Percentiles rank a stretch among this genome's conserved stretches.
Evolutionary conservation across 2,329 filamentous ascomycete species (phyloP).

Genomic region (Bisporella sp.): DNA sequence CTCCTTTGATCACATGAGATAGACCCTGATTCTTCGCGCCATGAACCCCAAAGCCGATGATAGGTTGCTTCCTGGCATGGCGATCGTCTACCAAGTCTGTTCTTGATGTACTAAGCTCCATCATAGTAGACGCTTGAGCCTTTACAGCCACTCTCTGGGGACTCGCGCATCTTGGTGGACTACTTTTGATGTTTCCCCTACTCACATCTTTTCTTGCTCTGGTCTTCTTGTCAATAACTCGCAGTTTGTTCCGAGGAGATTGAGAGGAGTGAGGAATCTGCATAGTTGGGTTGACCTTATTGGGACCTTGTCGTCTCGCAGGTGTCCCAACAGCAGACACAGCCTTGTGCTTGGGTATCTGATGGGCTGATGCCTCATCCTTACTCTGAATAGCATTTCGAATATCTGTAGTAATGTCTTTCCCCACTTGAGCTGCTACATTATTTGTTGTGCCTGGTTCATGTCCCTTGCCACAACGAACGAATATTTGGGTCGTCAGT

Average conservation of each 20-base stretch:
- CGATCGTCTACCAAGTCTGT: constrained; percentile 9
- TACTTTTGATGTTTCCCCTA: not conserved
- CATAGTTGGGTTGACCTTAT: not conserved
- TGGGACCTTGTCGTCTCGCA: no score
- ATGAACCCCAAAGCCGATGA: constrained; percentile 14
- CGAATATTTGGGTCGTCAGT: no score
- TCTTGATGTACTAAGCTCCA: not conserved
- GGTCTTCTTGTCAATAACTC: not conserved
- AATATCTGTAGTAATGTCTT: no score
- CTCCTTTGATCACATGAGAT: constrained; percentile 2
- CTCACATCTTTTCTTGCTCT: not conserved
- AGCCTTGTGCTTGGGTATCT: no score
- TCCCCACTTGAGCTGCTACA: no score
- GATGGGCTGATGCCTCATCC: no score
- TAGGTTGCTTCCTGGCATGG: constrained; percentile 11
- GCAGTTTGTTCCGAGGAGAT: not conserved
- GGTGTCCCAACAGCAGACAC: no score
- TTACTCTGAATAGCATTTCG: no score
- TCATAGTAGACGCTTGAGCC: not conserved
- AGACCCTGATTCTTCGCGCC: constrained; percentile 20
- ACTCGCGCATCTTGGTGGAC: not conserved
- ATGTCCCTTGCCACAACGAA: no score
- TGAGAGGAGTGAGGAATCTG: not conserved
- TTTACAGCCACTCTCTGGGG: not conserved
- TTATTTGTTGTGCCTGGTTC: no score